A percentile compares a stretch with the other conserved stretches of the same genome.
Evolutionary conservation across 2,329 filamentous ascomycete genomes (phyloP).

Genomic region (Sporothrix phasma): DNA sequence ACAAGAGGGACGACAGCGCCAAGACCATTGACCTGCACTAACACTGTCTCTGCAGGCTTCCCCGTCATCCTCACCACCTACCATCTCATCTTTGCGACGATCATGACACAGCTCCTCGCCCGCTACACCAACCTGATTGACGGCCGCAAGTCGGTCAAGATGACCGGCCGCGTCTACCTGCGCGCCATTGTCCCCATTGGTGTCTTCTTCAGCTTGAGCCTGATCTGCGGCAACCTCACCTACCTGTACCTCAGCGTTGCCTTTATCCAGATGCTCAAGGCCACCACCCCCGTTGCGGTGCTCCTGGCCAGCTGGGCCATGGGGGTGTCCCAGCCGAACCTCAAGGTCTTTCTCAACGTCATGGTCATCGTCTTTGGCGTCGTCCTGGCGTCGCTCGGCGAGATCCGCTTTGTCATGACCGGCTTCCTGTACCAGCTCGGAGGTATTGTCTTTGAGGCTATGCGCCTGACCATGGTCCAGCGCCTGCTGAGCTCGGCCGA

Average conservation of each 20-base stretch:
- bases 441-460: slow-evolving; percentile 72
- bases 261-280: slow-evolving; percentile 99
- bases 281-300: slow-evolving; percentile 88
- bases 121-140: slow-evolving; percentile 84
- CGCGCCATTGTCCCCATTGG: slow-evolving; percentile 92
- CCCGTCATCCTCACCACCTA: slow-evolving; percentile 87
- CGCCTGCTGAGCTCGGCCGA: slow-evolving; percentile 70
- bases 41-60: slow-evolving; percentile 39
- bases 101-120: slow-evolving; percentile 90
- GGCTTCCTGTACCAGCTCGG: slow-evolving; percentile 72
- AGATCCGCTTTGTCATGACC: slow-evolving; percentile 81
- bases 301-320: slow-evolving; percentile 82
- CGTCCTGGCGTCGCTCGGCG: slow-evolving; percentile 85
- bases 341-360: slow-evolving; percentile 85
- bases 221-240: slow-evolving; percentile 93
- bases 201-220: slow-evolving; percentile 86
- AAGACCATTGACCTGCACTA: background rate
- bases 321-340: slow-evolving; percentile 71
- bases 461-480: slow-evolving; percentile 77
- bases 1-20: background rate
- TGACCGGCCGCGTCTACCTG: slow-evolving; percentile 89
- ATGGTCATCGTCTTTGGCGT: slow-evolving; percentile 92
- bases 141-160: slow-evolving; percentile 90
- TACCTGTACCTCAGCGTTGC: slow-evolving; percentile 93
- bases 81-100: slow-evolving; percentile 84